A percentile compares a stretch with the other conserved stretches of the same genome.
Evolutionary conservation across 1,139 yeast species (phyloP).

Genomic region (Suhomyces chickasaworum): DNA sequence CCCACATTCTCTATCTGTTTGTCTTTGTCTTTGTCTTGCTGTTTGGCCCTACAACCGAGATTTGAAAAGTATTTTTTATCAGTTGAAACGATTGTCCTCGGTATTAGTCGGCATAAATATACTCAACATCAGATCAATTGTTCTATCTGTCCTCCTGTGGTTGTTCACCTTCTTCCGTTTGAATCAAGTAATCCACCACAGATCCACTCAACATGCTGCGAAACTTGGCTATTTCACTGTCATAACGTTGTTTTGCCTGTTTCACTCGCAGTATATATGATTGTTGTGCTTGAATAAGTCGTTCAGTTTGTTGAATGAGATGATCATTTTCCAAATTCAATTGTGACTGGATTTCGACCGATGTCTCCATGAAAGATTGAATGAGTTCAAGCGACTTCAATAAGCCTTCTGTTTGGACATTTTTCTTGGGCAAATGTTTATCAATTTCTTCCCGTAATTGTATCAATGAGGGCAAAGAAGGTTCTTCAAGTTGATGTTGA

Average conservation of each 20-base stretch:
- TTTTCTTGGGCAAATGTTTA: background rate
- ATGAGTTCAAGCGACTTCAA: constrained; percentile 8
- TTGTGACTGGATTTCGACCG: constrained; percentile 4
- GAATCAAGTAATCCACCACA: constrained; percentile 4
- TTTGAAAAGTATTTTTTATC: too few relatives aligned
- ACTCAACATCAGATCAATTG: too few relatives aligned
- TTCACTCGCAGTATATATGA: constrained; percentile 10
- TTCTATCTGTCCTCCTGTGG: too few relatives aligned
- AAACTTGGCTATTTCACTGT: constrained; percentile 2
- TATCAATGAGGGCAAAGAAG: background rate
- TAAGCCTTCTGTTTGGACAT: constrained; percentile 12
- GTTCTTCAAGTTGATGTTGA: background rate
- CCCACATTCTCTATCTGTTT: too few relatives aligned
- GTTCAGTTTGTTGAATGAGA: constrained; percentile 14
- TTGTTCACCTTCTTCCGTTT: background rate
- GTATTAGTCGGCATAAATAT: too few relatives aligned
- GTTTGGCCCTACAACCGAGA: too few relatives aligned
- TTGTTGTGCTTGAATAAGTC: constrained; percentile 13
- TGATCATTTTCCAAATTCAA: constrained; percentile 5
- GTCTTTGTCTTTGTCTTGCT: too few relatives aligned
- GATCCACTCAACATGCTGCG: constrained; percentile 3
- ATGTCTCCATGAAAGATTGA: constrained; percentile 5
- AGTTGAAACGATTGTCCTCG: too few relatives aligned
- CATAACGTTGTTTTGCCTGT: constrained; percentile 10
- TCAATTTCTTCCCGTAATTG: background rate